phyloP scores from a whole-genome alignment of 768 basidiomycete species.

The Coprinellus micaceus region DNA sequence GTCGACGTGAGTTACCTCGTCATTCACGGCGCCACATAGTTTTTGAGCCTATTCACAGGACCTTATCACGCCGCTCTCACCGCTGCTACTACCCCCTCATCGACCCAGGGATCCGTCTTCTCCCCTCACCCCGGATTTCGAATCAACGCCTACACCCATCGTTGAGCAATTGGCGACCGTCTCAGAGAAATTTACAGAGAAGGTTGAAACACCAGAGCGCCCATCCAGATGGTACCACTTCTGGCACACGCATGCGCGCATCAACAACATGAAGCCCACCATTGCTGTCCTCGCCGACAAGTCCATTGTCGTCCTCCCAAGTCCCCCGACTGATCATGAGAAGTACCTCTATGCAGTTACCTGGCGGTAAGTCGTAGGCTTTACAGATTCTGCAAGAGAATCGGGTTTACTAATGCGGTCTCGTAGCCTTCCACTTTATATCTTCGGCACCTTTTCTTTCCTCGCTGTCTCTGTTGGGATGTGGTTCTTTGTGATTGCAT shows the following conservation, averaged over 20 bases:
- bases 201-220: not conserved
- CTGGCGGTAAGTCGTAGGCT: constrained; percentile 15
- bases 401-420: not conserved
- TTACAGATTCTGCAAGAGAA: not conserved
- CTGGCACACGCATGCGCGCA: not conserved
- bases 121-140: constrained; percentile 1
- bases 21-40: not conserved
- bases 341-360: constrained; percentile 21
- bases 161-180: not conserved
- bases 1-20: not conserved
- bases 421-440: constrained; percentile 19
- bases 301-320: constrained; percentile 20
- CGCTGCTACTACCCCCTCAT: constrained; percentile 10
- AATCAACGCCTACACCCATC: not conserved
- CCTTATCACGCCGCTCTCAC: constrained; percentile 10
- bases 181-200: not conserved
- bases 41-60: constrained; percentile 1
- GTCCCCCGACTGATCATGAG: constrained; percentile 21
- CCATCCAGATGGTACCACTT: constrained; percentile 1
- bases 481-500: constrained; percentile 26
- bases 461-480: constrained; percentile 23
- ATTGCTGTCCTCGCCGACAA: constrained; percentile 17
- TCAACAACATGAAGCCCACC: constrained; percentile 4
- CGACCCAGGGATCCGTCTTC: constrained; percentile 3
- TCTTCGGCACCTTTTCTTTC: constrained; percentile 25